phyloP scores from a whole-genome alignment of 164 flowering plant genomes.

The Euptelea pleiosperma region DNA sequence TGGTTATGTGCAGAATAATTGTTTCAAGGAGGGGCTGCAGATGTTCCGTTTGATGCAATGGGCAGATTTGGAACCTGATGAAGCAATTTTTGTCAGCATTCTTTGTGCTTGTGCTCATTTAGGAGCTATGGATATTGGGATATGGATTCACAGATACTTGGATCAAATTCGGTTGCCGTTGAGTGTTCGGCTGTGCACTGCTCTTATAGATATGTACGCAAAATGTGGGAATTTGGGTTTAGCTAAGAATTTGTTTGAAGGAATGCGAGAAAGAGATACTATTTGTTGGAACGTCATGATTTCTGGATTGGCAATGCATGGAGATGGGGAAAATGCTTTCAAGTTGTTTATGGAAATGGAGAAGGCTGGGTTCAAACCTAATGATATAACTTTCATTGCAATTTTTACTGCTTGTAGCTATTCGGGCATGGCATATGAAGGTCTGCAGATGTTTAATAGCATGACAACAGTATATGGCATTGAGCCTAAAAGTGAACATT shows the following conservation, averaged over 20 bases:
- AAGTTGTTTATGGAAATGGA: conserved; percentile 51
- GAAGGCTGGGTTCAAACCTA: conserved; percentile 34
- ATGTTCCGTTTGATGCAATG: conserved; percentile 56
- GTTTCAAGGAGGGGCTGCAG: conserved; percentile 54
- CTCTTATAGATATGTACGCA: conserved; percentile 56
- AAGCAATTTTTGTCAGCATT: conserved; percentile 43
- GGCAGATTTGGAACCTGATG: conserved; percentile 44
- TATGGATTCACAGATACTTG: conserved; percentile 49
- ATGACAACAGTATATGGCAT: conserved; percentile 45
- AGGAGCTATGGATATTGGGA: conserved; percentile 57
- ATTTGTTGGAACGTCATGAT: conserved; percentile 65
- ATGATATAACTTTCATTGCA: conserved; percentile 56
- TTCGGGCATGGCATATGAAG: conserved; percentile 49
- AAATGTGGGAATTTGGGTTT: conserved; percentile 51
- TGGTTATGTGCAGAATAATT: conserved; percentile 58
- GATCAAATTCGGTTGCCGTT: conserved; percentile 16
- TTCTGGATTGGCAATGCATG: conserved; percentile 55
- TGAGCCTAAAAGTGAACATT: conserved; percentile 58
- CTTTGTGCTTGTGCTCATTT: conserved; percentile 68
- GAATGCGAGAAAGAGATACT: conserved; percentile 36
- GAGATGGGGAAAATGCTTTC: conserved; percentile 45
- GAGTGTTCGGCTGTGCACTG: conserved; percentile 41
- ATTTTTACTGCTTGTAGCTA: conserved; percentile 59
- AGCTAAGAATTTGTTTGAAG: conserved; percentile 42
- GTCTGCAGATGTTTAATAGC: conserved; percentile 32